These are phyloP conservation scores for Diaporthe sp. DNA, from an alignment of 2,329 filamentous ascomycete genomes.

Conservation along the genomic window DNA sequence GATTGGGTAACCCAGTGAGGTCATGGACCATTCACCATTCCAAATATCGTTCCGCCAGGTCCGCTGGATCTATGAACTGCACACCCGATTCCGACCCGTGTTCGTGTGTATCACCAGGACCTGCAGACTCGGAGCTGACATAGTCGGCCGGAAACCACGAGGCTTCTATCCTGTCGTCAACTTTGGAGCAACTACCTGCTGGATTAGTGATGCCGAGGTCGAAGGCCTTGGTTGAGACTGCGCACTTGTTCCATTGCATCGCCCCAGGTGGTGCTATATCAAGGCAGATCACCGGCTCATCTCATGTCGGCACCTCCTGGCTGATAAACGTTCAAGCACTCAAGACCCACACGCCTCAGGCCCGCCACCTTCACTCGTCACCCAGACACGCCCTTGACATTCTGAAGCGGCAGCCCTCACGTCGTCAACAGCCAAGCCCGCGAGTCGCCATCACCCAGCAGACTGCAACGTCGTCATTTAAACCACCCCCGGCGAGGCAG, in stretches of 20 bases:
- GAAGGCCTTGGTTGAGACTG: neutral
- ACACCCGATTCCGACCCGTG: neutral
- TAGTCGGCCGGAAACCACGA: neutral
- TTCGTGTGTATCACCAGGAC: neutral
- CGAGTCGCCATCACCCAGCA: neutral
- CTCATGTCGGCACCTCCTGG: slow-evolving; percentile 4
- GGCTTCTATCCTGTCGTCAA: neutral
- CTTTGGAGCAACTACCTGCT: neutral
- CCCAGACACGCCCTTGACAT: neutral
- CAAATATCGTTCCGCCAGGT: slow-evolving; percentile 8
- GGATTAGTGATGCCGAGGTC: slow-evolving; percentile 18
- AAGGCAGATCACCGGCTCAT: slow-evolving; percentile 8
- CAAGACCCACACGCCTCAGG: slow-evolving; percentile 19
- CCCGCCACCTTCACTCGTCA: slow-evolving; percentile 6
- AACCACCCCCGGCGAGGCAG: neutral
- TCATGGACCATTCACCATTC: slow-evolving; percentile 7
- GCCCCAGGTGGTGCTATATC: neutral
- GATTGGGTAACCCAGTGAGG: neutral
- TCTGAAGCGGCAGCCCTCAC: neutral
- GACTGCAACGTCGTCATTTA: neutral
- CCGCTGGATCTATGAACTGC: neutral
- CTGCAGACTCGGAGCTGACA: neutral
- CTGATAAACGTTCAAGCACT: neutral
- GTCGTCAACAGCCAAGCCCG: neutral
- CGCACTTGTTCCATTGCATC: neutral